These are phyloP conservation scores for Pelargonium citronellum DNA, from an alignment of 441 rosid genomes.

Conservation along the genomic window DNA sequence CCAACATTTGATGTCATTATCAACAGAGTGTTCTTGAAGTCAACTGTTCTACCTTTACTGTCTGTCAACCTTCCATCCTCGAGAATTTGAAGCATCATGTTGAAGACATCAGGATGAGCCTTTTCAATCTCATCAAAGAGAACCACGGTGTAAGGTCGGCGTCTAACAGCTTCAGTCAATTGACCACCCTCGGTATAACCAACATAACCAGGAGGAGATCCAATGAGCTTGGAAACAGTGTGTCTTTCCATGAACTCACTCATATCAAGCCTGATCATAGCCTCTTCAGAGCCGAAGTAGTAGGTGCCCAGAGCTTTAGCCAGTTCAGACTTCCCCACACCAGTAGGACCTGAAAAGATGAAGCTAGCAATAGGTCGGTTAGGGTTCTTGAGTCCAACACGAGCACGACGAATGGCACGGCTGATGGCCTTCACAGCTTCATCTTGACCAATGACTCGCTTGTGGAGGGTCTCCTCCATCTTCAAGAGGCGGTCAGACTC, in stretches of 20 bases:
- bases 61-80: conserved; percentile 97
- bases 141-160: conserved; percentile 84
- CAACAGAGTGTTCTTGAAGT: conserved; percentile 90
- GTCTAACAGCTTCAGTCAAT: conserved; percentile 92
- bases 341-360: conserved; percentile 99
- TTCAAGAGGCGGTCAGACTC: conserved; percentile 91
- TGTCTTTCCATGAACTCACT: conserved; percentile 99
- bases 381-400: conserved; percentile 96
- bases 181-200: conserved; percentile 98
- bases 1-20: conserved; percentile 98
- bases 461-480: conserved; percentile 94
- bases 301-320: conserved; percentile 92
- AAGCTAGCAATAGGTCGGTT: conserved; percentile 94
- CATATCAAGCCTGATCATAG: conserved; percentile 97
- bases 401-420: conserved; percentile 92
- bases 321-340: conserved; percentile 96
- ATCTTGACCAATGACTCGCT: conserved; percentile 90
- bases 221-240: conserved; percentile 92
- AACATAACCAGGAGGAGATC: conserved; percentile 97
- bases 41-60: conserved; percentile 97
- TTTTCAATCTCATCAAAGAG: conserved; percentile 96
- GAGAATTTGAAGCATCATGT: conserved; percentile 98
- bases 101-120: conserved; percentile 96
- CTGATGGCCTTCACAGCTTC: conserved; percentile 95
- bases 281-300: conserved; percentile 95